phyloP scores from a whole-genome alignment of 805 yeast species.

The Metschnikowia shivogae region DNA sequence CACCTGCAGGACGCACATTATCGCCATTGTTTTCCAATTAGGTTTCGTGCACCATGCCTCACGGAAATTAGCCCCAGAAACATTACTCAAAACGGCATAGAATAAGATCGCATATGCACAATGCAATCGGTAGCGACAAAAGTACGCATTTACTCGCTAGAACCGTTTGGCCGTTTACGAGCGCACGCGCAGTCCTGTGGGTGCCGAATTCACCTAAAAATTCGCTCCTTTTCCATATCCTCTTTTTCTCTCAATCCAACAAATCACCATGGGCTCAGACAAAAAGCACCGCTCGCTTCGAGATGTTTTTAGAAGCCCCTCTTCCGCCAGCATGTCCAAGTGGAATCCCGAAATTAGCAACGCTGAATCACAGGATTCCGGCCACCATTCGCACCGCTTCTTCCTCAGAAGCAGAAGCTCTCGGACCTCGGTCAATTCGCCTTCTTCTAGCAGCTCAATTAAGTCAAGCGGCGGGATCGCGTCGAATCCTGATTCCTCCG shows the following conservation, averaged over 20 bases:
- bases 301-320: slow-evolving; percentile 10
- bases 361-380: slow-evolving; percentile 2
- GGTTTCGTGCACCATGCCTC: too few species aligned
- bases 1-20: background rate
- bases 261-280: slow-evolving; percentile 10
- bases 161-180: background rate
- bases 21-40: too few species aligned
- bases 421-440: slow-evolving; percentile 23
- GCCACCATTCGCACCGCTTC: slow-evolving; percentile 20
- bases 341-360: slow-evolving; percentile 3
- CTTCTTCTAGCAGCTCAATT: slow-evolving; percentile 21
- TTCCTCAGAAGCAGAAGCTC: slow-evolving; percentile 24
- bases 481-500: slow-evolving; percentile 12
- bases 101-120: too few species aligned
- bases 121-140: too few species aligned
- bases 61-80: too few species aligned
- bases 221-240: slow-evolving; percentile 2
- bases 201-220: slow-evolving; percentile 1
- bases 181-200: slow-evolving; percentile 4
- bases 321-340: slow-evolving; percentile 8
- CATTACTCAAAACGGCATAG: too few species aligned
- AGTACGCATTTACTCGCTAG: too few species aligned
- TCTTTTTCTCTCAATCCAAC: background rate
- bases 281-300: slow-evolving; percentile 14
- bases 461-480: slow-evolving; percentile 13